Evolutionary conservation across 1,284 basidiomycete species (phyloP).

Genomic region (Pyrrhoderma noxium): DNA sequence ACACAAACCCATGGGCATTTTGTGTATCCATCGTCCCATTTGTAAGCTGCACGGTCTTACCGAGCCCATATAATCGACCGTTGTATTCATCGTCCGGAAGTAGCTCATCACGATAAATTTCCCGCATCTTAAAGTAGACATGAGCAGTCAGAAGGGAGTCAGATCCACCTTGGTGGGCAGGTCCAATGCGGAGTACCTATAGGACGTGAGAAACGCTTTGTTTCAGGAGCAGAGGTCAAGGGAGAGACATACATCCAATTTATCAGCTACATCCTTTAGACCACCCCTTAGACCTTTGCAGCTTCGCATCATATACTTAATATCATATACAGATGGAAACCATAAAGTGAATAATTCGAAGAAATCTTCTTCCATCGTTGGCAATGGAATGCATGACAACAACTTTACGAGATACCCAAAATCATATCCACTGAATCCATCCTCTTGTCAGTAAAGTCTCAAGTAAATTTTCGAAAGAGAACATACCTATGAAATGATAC

Average conservation of each 20-base stretch:
- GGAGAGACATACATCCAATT: slow-evolving; percentile 58
- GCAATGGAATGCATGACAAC: slow-evolving; percentile 83
- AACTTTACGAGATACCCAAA: slow-evolving; percentile 98
- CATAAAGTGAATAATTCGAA: slow-evolving; percentile 85
- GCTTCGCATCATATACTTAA: slow-evolving; percentile 93
- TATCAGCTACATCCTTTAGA: slow-evolving; percentile 93
- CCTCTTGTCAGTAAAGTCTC: not conserved
- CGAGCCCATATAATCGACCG: slow-evolving; percentile 71
- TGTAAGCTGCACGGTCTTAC: slow-evolving; percentile 52
- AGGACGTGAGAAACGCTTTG: slow-evolving; percentile 1
- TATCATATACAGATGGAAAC: slow-evolving; percentile 97
- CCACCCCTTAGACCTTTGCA: slow-evolving; percentile 89
- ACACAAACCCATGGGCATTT: slow-evolving; percentile 9
- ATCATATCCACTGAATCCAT: slow-evolving; percentile 79
- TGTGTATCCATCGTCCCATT: slow-evolving; percentile 55
- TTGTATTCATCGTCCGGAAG: slow-evolving; percentile 77
- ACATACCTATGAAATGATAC: slow-evolving; percentile 95
- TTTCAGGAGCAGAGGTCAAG: not conserved
- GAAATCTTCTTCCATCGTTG: slow-evolving; percentile 85
- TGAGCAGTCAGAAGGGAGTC: slow-evolving; percentile 90
- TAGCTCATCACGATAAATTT: slow-evolving; percentile 82
- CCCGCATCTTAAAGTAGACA: slow-evolving; percentile 94
- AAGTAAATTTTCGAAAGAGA: not conserved
- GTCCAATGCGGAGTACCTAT: slow-evolving; percentile 84
- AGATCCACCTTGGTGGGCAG: slow-evolving; percentile 93